Conservation (phyloP, 495 filamentous ascomycete species). For the Platismatia glauca region DNA sequence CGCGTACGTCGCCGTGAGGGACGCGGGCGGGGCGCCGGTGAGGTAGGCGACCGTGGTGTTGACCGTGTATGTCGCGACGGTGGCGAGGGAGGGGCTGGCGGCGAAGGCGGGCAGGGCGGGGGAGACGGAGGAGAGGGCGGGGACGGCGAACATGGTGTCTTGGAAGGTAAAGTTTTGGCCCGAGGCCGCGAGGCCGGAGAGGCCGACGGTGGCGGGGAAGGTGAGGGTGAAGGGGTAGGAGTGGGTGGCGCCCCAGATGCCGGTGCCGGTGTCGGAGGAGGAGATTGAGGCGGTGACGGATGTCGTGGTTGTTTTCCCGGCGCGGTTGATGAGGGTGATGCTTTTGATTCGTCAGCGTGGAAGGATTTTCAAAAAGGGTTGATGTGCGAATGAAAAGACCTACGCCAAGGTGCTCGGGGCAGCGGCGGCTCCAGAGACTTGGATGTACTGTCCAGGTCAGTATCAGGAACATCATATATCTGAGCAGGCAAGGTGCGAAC, state of each 20-base stretch:
- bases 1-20: conserved; percentile 18
- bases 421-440: conserved; percentile 16
- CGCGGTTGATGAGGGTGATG: conserved; percentile 16
- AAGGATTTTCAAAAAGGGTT: background rate
- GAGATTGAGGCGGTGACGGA: conserved; percentile 17
- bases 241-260: conserved; percentile 19
- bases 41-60: conserved; percentile 22
- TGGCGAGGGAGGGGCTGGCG: conserved; percentile 11
- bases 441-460: conserved; percentile 6
- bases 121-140: conserved; percentile 12
- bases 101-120: conserved; percentile 17
- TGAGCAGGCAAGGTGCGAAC: background rate
- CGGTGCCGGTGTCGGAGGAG: conserved; percentile 17
- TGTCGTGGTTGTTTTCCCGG: conserved; percentile 11
- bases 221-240: conserved; percentile 21
- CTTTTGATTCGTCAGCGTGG: background rate
- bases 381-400: background rate
- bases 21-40: conserved; percentile 11
- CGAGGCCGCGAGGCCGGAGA: conserved; percentile 17
- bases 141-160: conserved; percentile 22
- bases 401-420: conserved; percentile 12
- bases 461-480: background rate
- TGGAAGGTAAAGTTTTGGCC: conserved; percentile 18
- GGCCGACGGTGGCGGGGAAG: conserved; percentile 16
- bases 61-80: conserved; percentile 12